Conservation (phyloP, 805 yeast species). For the Wickerhamiella kazuoi region DNA sequence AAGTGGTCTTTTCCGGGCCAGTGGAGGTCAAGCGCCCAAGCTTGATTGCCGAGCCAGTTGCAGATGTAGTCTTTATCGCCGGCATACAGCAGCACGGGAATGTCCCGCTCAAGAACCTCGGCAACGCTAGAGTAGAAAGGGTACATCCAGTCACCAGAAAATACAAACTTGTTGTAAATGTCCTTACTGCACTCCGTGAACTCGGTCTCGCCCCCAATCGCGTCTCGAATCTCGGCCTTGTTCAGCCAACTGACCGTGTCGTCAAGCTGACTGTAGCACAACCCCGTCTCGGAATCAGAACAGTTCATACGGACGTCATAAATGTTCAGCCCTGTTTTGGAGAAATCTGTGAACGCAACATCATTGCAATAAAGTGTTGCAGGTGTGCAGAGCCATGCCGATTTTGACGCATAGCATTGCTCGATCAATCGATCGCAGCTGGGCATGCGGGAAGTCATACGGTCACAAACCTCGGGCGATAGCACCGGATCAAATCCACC, state of each 20-base stretch:
- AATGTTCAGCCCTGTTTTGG: slow-evolving; percentile 65
- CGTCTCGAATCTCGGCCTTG: slow-evolving; percentile 48
- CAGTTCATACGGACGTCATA: slow-evolving; percentile 57
- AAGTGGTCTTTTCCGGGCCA: slow-evolving; percentile 44
- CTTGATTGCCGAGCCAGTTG: slow-evolving; percentile 82
- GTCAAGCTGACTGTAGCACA: slow-evolving; percentile 61
- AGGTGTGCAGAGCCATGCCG: slow-evolving; percentile 76
- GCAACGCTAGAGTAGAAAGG: slow-evolving; percentile 43
- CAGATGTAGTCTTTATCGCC: slow-evolving; percentile 89
- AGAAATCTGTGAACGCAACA: slow-evolving; percentile 60
- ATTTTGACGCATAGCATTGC: slow-evolving; percentile 57
- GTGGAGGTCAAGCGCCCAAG: slow-evolving; percentile 53
- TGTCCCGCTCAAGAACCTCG: slow-evolving; percentile 42
- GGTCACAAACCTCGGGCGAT: slow-evolving; percentile 59
- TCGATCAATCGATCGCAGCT: slow-evolving; percentile 64
- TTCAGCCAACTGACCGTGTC: slow-evolving; percentile 64
- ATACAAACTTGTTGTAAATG: slow-evolving; percentile 56
- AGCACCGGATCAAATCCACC: slow-evolving; percentile 73
- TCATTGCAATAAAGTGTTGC: slow-evolving; percentile 76
- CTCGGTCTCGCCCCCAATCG: slow-evolving; percentile 56
- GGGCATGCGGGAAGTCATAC: slow-evolving; percentile 49
- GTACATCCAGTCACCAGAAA: slow-evolving; percentile 48
- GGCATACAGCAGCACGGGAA: slow-evolving; percentile 80
- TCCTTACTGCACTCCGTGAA: slow-evolving; percentile 68
- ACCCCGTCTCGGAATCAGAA: slow-evolving; percentile 11